Base-by-base conservation (phyloP, 768 basidiomycete genomes). In the Leccinum disarticulatum region DNA sequence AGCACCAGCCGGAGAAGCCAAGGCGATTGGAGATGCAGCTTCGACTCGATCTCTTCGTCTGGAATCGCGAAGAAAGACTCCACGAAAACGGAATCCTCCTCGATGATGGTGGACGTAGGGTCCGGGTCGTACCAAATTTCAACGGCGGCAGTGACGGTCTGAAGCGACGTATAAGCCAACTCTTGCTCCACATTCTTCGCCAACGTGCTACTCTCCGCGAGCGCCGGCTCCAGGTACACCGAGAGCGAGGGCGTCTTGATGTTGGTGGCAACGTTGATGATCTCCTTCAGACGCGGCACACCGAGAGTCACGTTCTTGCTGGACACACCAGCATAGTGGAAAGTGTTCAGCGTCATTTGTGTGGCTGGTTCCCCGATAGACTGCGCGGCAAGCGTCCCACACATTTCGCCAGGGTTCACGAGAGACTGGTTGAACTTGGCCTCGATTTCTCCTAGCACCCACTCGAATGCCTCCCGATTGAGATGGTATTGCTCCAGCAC, bases 251-350 rank as follows among this genome's bases (percentile, higher is more conserved):
- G 97, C 0, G 97, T 99, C 77, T 98, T 97, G 83, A 98, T 97
- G 72, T 98, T 95, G 19, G 90, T 91, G 0, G 97, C 97, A 60
- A 98, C 95, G 70, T 99, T 99, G 79, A 99, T 98, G 66, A 98
- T 98, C 76, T 98, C 97, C 79, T 98, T 98, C 64, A 99, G 75
- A 75, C 97, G 95, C 2, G 97, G 97, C 2, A 99, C 97, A 87
- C 97, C 97, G 60, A 98, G 92, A 0, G 97, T 99, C 53, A 99
- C 97, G 76, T 97, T 98, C 79, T 98, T 98, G 70, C 91, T 94
- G n/a, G 97, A 96, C 27, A 99, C 97, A 88, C 97, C 97, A 61
- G 97, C 97, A 73, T 98, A 98, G 77, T 99, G 97, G 91, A 98
- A 99, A 0, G 96, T 98, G 75, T 99, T 99, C 59, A 99, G 76